Conservation (phyloP, 2,329 filamentous ascomycete species). For the Diaporthe destruens region DNA sequence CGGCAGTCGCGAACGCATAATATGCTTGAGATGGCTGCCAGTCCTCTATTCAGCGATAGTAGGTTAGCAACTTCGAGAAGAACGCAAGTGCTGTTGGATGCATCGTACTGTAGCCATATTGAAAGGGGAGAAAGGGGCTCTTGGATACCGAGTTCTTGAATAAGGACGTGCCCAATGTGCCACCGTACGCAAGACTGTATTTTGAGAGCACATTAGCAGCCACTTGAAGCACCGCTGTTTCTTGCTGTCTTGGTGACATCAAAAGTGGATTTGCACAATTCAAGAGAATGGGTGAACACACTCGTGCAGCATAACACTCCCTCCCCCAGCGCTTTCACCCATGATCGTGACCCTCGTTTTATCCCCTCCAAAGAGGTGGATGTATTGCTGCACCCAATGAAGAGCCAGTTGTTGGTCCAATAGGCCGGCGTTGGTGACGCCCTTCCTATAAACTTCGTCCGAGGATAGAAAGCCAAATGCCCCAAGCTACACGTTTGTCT, state of each 20-base stretch:
- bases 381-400: conserved; percentile 66
- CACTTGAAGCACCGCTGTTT: background rate
- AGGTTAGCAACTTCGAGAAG: background rate
- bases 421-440: conserved; percentile 64
- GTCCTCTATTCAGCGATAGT: background rate
- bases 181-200: conserved; percentile 25
- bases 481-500: conserved; percentile 29
- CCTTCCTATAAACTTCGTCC: conserved; percentile 41
- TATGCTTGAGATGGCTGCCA: conserved; percentile 34
- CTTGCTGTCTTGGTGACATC: background rate
- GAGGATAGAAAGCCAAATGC: conserved; percentile 44
- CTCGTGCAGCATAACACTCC: conserved; percentile 57
- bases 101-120: conserved; percentile 28
- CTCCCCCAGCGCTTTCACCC: conserved; percentile 68
- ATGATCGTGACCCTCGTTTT: conserved; percentile 64
- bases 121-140: conserved; percentile 26
- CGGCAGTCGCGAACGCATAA: conserved; percentile 22
- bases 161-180: conserved; percentile 21
- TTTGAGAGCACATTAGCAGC: background rate
- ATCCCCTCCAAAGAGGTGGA: conserved; percentile 67
- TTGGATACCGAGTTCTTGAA: conserved; percentile 20
- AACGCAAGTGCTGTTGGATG: background rate
- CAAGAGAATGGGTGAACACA: background rate
- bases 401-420: conserved; percentile 66
- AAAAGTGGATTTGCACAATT: background rate